These are phyloP conservation scores for Entoloma clypeatum DNA, from an alignment of 1,284 basidiomycete species.

Conservation along the genomic window DNA sequence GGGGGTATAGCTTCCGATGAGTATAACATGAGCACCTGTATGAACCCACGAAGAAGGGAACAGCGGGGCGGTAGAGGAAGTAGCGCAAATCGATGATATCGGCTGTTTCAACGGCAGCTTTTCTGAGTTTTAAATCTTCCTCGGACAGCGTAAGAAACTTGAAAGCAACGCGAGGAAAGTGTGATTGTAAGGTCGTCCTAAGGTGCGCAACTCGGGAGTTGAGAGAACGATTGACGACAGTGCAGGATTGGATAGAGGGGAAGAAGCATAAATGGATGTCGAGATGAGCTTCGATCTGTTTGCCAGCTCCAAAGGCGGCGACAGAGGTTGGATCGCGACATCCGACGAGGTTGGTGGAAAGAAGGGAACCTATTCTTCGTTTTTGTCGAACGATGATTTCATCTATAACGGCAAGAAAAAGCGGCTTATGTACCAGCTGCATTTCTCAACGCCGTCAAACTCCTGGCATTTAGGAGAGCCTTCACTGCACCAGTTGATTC, in stretches of 20 bases:
- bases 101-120: conserved; percentile 40
- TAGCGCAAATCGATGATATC: conserved; percentile 78
- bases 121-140: conserved; percentile 15
- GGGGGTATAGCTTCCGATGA: conserved; percentile 83
- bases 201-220: conserved; percentile 52
- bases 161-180: conserved; percentile 40
- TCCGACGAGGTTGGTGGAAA: conserved; percentile 58
- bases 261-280: conserved; percentile 58
- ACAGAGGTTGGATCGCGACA: conserved; percentile 42
- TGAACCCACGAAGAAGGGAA: conserved; percentile 64
- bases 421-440: conserved; percentile 59
- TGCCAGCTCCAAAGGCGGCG: conserved; percentile 75
- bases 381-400: conserved; percentile 4
- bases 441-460: conserved; percentile 75
- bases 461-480: conserved; percentile 73
- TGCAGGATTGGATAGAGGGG: conserved; percentile 50
- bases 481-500: conserved; percentile 62
- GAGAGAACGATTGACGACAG: conserved; percentile 60
- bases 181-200: conserved; percentile 32
- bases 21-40: conserved; percentile 64
- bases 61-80: conserved; percentile 66
- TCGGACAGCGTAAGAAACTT: conserved; percentile 7
- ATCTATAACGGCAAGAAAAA: conserved; percentile 5
- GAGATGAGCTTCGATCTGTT: conserved; percentile 64
- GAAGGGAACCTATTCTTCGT: conserved; percentile 57